These are phyloP conservation scores for Aspergillus taichungensis DNA, from an alignment of 495 filamentous ascomycete species.

Conservation along the genomic window DNA sequence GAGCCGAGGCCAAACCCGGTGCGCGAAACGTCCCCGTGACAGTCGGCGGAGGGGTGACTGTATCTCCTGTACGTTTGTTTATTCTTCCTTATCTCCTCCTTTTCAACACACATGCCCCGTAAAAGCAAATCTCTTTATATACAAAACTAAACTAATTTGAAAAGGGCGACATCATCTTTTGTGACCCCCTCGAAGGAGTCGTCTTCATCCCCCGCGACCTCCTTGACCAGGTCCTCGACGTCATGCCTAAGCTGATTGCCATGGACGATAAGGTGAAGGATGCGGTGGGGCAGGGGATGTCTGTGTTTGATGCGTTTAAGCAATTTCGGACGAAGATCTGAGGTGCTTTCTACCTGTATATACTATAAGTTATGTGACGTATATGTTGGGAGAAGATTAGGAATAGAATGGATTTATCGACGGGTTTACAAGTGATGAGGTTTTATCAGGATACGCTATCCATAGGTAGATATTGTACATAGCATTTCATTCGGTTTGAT, in stretches of 20 bases:
- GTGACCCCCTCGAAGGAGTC: conserved; percentile 52
- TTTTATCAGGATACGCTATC: too few species aligned
- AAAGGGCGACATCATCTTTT: conserved; percentile 55
- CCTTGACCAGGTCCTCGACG: conserved; percentile 39
- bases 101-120: too few species aligned
- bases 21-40: conserved; percentile 44
- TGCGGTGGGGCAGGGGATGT: conserved; percentile 48
- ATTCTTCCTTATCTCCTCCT: neutral
- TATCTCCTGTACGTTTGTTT: conserved; percentile 36
- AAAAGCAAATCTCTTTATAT: too few species aligned
- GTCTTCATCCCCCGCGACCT: conserved; percentile 50
- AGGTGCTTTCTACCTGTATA: neutral
- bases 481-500: too few species aligned
- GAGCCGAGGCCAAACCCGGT: conserved; percentile 49
- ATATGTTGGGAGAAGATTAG: neutral
- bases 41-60: conserved; percentile 35
- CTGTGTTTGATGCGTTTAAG: conserved; percentile 50
- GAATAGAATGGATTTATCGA: conserved; percentile 5
- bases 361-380: neutral
- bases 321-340: conserved; percentile 22
- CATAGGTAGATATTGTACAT: too few species aligned
- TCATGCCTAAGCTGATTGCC: conserved; percentile 46
- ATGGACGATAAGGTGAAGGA: conserved; percentile 54
- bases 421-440: too few species aligned
- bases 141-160: too few species aligned